A percentile compares a stretch with the other conserved stretches of the same genome.
phyloP scores from a whole-genome alignment of 768 basidiomycete genomes.

The Tremella yokohamensis region DNA sequence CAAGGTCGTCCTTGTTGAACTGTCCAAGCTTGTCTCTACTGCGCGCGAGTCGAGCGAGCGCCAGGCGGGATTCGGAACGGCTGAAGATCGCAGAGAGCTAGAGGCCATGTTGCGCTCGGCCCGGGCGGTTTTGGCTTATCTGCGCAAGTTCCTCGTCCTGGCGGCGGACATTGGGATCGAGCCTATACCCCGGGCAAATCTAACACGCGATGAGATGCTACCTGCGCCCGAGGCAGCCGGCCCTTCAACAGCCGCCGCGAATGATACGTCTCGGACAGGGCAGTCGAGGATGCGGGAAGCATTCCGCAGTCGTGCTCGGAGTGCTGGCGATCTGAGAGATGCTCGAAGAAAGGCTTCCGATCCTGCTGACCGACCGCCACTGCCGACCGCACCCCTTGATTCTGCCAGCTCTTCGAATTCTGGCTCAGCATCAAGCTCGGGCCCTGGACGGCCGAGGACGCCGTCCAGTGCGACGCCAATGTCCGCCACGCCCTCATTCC shows the following conservation, averaged over 20 bases:
- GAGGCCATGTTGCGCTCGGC: conserved; percentile 46
- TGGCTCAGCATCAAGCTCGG: background rate
- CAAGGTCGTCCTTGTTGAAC: conserved; percentile 71
- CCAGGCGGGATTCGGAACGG: background rate
- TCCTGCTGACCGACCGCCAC: conserved; percentile 8
- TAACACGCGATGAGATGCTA: conserved; percentile 9
- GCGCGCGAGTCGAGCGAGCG: conserved; percentile 34
- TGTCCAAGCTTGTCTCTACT: conserved; percentile 69
- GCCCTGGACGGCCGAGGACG: conserved; percentile 17
- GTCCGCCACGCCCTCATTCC: conserved; percentile 24
- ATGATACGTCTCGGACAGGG: conserved; percentile 1
- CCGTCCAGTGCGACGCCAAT: conserved; percentile 24
- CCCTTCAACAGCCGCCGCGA: background rate
- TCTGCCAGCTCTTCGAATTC: background rate
- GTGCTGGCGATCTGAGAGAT: conserved; percentile 33
- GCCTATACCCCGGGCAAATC: conserved; percentile 26
- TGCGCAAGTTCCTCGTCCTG: conserved; percentile 66
- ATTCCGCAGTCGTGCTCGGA: conserved; percentile 25
- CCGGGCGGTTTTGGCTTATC: conserved; percentile 73
- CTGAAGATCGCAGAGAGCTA: conserved; percentile 18
- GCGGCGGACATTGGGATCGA: conserved; percentile 51
- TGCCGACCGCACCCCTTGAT: background rate
- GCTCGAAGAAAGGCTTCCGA: conserved; percentile 15
- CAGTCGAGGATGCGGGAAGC: conserved; percentile 32
- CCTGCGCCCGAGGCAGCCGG: background rate